Conservation (phyloP, 768 basidiomycete species). For the Coprinellus aureogranulatus region DNA sequence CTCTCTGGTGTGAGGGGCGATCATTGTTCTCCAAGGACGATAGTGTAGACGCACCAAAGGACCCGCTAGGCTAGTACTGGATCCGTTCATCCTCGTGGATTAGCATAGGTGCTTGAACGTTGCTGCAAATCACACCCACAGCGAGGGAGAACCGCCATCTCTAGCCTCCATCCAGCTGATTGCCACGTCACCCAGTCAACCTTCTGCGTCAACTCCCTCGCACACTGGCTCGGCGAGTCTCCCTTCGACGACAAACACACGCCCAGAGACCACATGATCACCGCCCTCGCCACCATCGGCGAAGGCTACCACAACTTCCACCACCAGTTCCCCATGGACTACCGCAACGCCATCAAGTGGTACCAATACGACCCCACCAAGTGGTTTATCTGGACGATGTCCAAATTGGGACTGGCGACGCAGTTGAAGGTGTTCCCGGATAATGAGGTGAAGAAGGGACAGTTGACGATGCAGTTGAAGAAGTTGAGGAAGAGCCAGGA, state of each 20-base stretch:
- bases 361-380: constrained; percentile 92
- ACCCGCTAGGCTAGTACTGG: no score
- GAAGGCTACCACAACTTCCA: constrained; percentile 99
- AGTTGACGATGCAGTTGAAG: constrained; percentile 93
- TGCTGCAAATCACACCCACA: no score
- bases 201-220: constrained; percentile 95
- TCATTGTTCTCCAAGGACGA: no score
- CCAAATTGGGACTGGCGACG: constrained; percentile 61
- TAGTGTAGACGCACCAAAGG: no score
- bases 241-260: constrained; percentile 96
- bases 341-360: constrained; percentile 94
- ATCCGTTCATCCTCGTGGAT: no score
- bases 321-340: constrained; percentile 96
- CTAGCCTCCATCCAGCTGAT: no score
- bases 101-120: no score
- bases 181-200: constrained; percentile 58
- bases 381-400: constrained; percentile 77
- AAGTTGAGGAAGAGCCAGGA: constrained; percentile 79
- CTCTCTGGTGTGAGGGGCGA: not conserved
- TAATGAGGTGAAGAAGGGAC: constrained; percentile 76
- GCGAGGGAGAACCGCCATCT: no score
- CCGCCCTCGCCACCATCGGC: constrained; percentile 87
- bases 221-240: constrained; percentile 91
- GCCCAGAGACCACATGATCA: constrained; percentile 84
- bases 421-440: constrained; percentile 66